Percentiles rank a stretch among this genome's conserved stretches.
phyloP scores from a whole-genome alignment of 805 yeast species.

The Candida boidinii region DNA sequence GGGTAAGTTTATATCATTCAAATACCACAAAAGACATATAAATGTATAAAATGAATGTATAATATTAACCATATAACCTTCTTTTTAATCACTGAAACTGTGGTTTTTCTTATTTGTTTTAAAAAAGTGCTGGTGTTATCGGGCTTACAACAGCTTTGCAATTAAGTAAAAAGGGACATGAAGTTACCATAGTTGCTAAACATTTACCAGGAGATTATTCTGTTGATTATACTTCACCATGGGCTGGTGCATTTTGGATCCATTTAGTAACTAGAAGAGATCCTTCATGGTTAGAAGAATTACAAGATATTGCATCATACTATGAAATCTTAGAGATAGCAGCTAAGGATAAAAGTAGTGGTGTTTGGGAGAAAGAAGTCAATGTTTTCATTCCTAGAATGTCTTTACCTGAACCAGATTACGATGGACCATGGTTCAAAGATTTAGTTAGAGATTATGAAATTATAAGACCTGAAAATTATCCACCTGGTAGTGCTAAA shows the following conservation, averaged over 20 bases:
- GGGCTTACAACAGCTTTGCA: conserved; percentile 47
- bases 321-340: conserved; percentile 28
- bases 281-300: conserved; percentile 18
- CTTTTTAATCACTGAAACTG: too few relatives aligned
- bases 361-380: conserved; percentile 25
- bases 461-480: conserved; percentile 20
- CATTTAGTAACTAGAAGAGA: conserved; percentile 29
- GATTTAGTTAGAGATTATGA: conserved; percentile 26
- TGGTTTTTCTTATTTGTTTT: conserved; percentile 20
- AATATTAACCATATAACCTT: too few relatives aligned
- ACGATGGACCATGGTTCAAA: conserved; percentile 32
- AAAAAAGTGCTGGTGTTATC: conserved; percentile 49
- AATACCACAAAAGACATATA: too few relatives aligned
- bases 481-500: conserved; percentile 19
- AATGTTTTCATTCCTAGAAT: conserved; percentile 20
- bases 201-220: conserved; percentile 30
- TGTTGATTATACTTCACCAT: conserved; percentile 35
- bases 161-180: conserved; percentile 31
- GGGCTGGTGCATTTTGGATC: conserved; percentile 42
- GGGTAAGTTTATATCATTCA: conserved; percentile 7
- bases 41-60: neutral
- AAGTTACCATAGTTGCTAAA: conserved; percentile 42
- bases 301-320: conserved; percentile 29
- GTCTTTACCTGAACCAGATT: conserved; percentile 14
- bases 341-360: conserved; percentile 28